Percentiles rank a stretch among this genome's conserved stretches.
These are phyloP conservation scores for Colletotrichum sp. DNA, from an alignment of 2,329 filamentous ascomycete genomes.

Conservation along the genomic window DNA sequence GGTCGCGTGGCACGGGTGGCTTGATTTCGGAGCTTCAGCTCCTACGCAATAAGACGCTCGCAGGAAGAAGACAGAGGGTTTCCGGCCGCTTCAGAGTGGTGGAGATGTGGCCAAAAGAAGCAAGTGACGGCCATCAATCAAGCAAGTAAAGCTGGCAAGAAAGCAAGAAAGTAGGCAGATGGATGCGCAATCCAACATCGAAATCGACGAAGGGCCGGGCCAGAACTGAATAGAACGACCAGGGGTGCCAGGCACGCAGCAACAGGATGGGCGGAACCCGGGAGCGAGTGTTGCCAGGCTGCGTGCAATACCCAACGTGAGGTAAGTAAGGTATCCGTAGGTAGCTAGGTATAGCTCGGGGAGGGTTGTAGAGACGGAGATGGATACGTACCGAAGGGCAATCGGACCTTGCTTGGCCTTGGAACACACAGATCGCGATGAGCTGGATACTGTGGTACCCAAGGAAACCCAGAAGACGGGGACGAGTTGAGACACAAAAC, in stretches of 20 bases:
- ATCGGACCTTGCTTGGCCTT: not conserved
- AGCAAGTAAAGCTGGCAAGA: not conserved
- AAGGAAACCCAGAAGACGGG: not conserved
- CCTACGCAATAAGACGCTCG: not conserved
- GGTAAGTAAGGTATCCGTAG: not conserved
- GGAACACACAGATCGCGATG: not conserved
- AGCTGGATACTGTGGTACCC: not conserved
- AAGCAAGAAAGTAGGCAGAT: conserved; percentile 14
- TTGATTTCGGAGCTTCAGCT: conserved; percentile 15
- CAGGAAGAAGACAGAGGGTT: not conserved
- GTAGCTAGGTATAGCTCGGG: not conserved
- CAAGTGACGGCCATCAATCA: not conserved
- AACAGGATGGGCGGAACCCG: not conserved
- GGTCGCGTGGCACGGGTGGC: not conserved
- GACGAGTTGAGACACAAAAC: not conserved
- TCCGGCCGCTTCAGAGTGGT: conserved; percentile 4
- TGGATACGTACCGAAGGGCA: not conserved
- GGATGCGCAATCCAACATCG: conserved; percentile 3
- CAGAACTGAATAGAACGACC: conserved; percentile 15
- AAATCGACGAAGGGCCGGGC: conserved; percentile 1
- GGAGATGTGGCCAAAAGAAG: conserved; percentile 3
- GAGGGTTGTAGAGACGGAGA: not conserved
- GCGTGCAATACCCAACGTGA: not conserved
- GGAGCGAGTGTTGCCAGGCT: not conserved
- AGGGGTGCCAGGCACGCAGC: not conserved